These are phyloP conservation scores for Petunia secreta DNA, from an alignment of 257 asterid species.

Conservation along the genomic window DNA sequence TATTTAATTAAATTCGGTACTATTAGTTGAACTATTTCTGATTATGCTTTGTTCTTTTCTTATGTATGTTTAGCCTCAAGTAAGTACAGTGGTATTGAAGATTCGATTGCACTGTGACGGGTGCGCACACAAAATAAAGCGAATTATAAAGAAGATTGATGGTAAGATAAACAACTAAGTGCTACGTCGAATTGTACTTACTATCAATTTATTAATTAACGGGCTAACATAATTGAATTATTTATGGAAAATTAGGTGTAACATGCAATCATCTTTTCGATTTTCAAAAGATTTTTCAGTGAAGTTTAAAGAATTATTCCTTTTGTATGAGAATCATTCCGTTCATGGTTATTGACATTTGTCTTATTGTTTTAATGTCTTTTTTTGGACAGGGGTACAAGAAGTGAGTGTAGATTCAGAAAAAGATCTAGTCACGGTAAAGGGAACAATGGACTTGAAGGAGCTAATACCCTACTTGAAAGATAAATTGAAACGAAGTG, in stretches of 20 bases:
- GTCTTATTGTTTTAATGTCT: background rate
- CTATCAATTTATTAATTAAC: conserved; percentile 19
- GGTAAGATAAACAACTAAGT: conserved; percentile 46
- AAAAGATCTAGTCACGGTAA: conserved; percentile 73
- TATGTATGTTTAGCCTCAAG: conserved; percentile 47
- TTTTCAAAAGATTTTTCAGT: background rate
- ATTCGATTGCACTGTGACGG: conserved; percentile 87
- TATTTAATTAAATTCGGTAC: background rate
- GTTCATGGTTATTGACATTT: background rate
- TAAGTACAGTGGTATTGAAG: conserved; percentile 65
- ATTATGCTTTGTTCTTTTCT: background rate
- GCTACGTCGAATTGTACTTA: background rate
- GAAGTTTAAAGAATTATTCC: background rate
- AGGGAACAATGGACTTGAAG: conserved; percentile 76
- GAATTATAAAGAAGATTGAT: conserved; percentile 63
- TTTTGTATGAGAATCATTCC: background rate
- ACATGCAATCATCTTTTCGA: background rate
- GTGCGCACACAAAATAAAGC: conserved; percentile 76
- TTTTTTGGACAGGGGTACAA: conserved; percentile 56
- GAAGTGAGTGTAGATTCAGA: conserved; percentile 51
- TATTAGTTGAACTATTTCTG: conserved; percentile 7
- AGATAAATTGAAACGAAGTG: conserved; percentile 57
- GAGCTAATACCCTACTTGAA: conserved; percentile 63
- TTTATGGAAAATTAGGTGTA: background rate
- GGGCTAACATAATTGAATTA: background rate